A percentile compares a stretch with the other conserved stretches of the same genome.
These are phyloP conservation scores for Tuber melanosporum DNA, from an alignment of 495 filamentous ascomycete species.

Conservation along the genomic window DNA sequence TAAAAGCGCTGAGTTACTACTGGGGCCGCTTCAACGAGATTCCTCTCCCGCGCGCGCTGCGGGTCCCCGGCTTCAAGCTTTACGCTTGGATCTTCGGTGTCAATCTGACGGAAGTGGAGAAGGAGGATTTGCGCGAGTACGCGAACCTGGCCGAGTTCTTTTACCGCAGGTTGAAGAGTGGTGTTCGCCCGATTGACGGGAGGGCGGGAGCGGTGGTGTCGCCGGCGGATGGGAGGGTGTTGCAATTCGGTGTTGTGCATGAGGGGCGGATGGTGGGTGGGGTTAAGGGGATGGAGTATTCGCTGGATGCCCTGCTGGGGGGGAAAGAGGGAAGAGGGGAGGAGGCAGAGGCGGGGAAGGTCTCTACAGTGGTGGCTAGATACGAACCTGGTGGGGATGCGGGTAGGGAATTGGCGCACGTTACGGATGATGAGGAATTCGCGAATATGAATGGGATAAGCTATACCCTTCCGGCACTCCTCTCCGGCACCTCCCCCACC, in stretches of 20 bases:
- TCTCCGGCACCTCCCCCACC: slow-evolving; percentile 57
- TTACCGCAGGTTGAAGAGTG: slow-evolving; percentile 87
- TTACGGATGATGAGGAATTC: slow-evolving; percentile 81
- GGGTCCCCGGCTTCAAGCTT: slow-evolving; percentile 88
- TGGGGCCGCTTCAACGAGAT: slow-evolving; percentile 97
- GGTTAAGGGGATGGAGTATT: slow-evolving; percentile 98
- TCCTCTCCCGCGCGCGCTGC: slow-evolving; percentile 79
- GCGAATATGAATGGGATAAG: slow-evolving; percentile 93
- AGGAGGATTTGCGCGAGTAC: slow-evolving; percentile 80
- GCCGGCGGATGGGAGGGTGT: slow-evolving; percentile 79
- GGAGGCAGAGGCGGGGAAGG: slow-evolving; percentile 13
- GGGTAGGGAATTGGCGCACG: slow-evolving; percentile 53
- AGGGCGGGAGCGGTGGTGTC: slow-evolving; percentile 71
- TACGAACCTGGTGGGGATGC: slow-evolving; percentile 10
- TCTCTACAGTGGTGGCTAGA: slow-evolving; percentile 4
- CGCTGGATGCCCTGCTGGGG: slow-evolving; percentile 83
- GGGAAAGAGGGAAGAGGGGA: slow-evolving; percentile 10
- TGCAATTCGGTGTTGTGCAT: slow-evolving; percentile 89
- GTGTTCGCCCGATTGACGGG: slow-evolving; percentile 76
- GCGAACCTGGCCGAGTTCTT: slow-evolving; percentile 95
- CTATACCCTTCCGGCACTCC: slow-evolving; percentile 82
- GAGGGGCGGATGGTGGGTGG: slow-evolving; percentile 87
- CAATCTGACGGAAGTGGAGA: slow-evolving; percentile 73
- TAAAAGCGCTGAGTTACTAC: slow-evolving; percentile 85
- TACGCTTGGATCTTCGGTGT: slow-evolving; percentile 92